Evolutionary conservation across 2,329 filamentous ascomycete genomes (phyloP), one percentile per base, ranked within the genome.

Genomic region (Aureobasidium sp.): DNA sequence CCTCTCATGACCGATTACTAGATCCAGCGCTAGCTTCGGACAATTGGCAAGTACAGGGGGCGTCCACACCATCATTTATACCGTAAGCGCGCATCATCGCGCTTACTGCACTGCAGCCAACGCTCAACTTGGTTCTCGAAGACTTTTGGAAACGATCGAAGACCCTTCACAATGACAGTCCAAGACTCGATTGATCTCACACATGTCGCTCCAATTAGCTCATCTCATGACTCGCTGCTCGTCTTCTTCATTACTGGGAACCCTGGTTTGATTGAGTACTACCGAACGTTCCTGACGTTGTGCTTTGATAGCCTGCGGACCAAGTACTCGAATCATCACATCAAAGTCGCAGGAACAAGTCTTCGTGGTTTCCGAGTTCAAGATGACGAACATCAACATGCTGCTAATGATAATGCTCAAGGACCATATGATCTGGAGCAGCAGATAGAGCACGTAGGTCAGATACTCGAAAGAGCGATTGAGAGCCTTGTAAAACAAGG

Each of bases 221-320:
- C 41, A 7, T 6, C 24, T 13, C 37, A 83, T 63, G 52, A 62
- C 24, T 41, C 57, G 15, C 48, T 71, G 5, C 81, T 92, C 55
- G 76, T 92, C 67, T 91, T 85, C 76, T 87, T 90, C 73, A 80
- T 93, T 44, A 84, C 87, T 32, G 89, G 89, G 24, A 93, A 93
- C 66, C 89, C 89, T 5, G 89, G 89, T 5, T 78, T 91, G 20
- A 82, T 92, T 56, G 83, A 81, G 62, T 93, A 89, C 79, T 93
- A 93, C 73, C 76, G 75, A 63, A 79, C 82, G 41, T 93, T 91
- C 72, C 78, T 92, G 12, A 76, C 76, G 0, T 77, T 80, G 15
- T 75, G 92, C 2, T 78, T 84, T 50, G 71, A 74, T 0, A 74
- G 84, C 13, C 75, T 90, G 27, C 46, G 51, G 5, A 29, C 12